Conservation (phyloP, 169 alveolate species). For the Neospora caninum region DNA sequence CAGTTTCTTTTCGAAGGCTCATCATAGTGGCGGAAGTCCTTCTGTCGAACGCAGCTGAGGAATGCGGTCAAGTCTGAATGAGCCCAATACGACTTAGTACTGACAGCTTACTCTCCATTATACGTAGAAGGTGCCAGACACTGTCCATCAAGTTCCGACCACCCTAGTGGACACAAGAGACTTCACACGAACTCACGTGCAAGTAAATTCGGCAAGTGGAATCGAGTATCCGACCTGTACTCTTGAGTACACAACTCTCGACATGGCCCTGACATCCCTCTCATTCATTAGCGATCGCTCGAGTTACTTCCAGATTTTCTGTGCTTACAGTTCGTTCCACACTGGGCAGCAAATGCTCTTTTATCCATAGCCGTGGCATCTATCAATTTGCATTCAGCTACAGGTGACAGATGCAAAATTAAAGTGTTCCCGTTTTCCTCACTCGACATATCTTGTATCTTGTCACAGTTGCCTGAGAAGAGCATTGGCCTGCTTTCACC, state of each 20-base stretch:
- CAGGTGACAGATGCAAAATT: neutral
- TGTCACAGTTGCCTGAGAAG: conserved; percentile 28
- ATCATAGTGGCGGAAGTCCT: conserved; percentile 47
- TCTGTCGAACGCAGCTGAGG: conserved; percentile 59
- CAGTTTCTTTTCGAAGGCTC: conserved; percentile 63
- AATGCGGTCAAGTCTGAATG: neutral
- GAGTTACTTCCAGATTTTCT: neutral
- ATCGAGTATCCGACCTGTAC: neutral
- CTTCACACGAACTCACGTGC: neutral
- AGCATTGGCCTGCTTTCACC: neutral
- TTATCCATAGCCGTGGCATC: conserved; percentile 25
- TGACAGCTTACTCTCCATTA: conserved; percentile 19
- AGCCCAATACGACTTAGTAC: neutral
- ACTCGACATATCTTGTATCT: neutral
- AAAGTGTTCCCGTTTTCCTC: neutral
- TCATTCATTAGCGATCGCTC: neutral
- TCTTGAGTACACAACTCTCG: neutral
- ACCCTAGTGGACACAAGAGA: conserved; percentile 2
- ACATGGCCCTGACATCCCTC: conserved; percentile 18
- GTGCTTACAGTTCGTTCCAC: neutral
- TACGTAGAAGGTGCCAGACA: neutral
- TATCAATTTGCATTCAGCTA: neutral
- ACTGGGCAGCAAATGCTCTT: neutral
- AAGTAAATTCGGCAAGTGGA: neutral
- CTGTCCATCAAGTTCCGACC: neutral